Percentiles rank a stretch among this genome's conserved stretches.
Conservation (phyloP, 176 grass and related monocot species). For the Cenchrus americanus region DNA sequence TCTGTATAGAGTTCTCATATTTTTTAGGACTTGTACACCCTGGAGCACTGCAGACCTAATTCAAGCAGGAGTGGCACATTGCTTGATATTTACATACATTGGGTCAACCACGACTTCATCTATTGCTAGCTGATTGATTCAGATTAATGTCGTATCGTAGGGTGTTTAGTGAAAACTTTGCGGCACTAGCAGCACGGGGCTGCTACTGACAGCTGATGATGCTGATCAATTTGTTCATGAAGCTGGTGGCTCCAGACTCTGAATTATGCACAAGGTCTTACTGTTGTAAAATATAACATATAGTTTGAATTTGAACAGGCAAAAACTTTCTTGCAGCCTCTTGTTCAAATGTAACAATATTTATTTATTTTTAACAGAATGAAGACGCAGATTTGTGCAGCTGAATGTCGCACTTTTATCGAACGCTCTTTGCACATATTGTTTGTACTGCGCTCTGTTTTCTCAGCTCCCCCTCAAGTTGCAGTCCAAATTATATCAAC, state of each 20-base stretch:
- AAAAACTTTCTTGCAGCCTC: too few relatives aligned
- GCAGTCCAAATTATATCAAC: too few relatives aligned
- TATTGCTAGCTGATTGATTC: background rate
- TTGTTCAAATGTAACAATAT: too few relatives aligned
- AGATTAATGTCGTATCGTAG: background rate
- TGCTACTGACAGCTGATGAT: background rate
- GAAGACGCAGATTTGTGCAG: too few relatives aligned
- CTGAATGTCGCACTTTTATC: too few relatives aligned
- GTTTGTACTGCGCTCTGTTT: too few relatives aligned
- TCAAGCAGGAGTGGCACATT: background rate
- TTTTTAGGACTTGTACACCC: background rate
- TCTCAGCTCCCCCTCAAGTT: too few relatives aligned
- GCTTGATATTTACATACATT: background rate
- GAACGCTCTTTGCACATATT: too few relatives aligned
- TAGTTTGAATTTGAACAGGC: too few relatives aligned
- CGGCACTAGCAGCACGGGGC: background rate
- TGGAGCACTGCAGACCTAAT: background rate
- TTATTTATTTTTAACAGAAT: too few relatives aligned
- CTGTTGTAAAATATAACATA: background rate
- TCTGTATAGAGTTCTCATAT: conserved; percentile 29
- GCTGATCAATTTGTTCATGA: conserved; percentile 10
- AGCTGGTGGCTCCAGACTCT: background rate
- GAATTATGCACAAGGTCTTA: background rate
- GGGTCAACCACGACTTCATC: background rate
- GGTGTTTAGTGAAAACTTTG: background rate